Base-by-base conservation (phyloP, 192 early-diverging fungal genomes). In the Cetraspora pellucida region DNA sequence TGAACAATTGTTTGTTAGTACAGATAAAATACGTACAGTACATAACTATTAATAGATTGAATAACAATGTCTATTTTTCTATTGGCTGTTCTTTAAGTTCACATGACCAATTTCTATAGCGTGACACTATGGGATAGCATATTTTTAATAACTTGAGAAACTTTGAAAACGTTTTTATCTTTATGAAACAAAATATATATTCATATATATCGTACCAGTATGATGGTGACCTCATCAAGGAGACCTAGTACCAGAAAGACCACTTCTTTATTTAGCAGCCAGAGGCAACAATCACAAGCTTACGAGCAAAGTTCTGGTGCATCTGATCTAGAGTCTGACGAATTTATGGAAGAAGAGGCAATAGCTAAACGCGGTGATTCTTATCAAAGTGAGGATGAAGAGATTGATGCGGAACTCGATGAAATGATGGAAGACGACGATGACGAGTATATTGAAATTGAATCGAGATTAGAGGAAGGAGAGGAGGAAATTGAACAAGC, bases 391-490 rank as follows among this genome's bases (percentile, higher is more conserved):
- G 78, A 65, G 11, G 77, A 81, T 28, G 77, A 74, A 21, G 68
- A 64, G 30, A 68, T 71, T 13, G 80, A 80, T 1, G 63, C 74
- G 23, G 66, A 79, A 28, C 73, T 79, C 45, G 74, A 21, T 13
- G 79, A 78, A 77, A 82, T 82, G 77, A 69, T 75, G 25, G 80
- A 79, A 28, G 82, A 82, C 13, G 81, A 81, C 9, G 80, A 78
- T 4, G 73, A 80, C 25, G 77, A 66, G 8, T 77, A 82, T 27
- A 25, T 71, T 3, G 77, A 78, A 14, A 55, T 61, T 47, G 60
- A 69, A 28, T 66, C 31, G 49, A 17, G 73, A 21, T 45, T 59
- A 21, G 81, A 82, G n/a, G 80, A 81, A 37, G 79, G 81, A 9
- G 80, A 79, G 9, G 80, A 81, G 6, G 80, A 81, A 3, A 19